phyloP scores from a whole-genome alignment of 768 basidiomycete genomes.

The Hericium rajendrae region DNA sequence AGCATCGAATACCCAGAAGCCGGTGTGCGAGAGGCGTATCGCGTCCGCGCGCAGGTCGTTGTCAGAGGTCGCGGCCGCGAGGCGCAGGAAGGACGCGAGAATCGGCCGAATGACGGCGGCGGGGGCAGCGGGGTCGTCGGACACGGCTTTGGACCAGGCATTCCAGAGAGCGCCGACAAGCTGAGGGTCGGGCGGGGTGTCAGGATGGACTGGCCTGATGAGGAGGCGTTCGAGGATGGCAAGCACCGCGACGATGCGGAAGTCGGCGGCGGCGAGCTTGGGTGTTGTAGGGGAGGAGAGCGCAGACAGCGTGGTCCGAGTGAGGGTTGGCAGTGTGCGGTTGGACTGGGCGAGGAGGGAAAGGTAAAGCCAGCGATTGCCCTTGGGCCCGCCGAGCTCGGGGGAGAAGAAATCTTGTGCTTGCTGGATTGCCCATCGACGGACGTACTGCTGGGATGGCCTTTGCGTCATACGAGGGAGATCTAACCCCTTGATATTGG shows the following conservation, averaged over 20 bases:
- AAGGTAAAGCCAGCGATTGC: constrained; percentile 12
- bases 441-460: constrained; percentile 8
- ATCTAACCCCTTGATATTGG: constrained; percentile 1
- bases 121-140: constrained; percentile 7
- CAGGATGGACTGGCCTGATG: not conserved
- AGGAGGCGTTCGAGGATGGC: constrained; percentile 7
- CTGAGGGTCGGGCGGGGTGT: not conserved
- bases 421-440: constrained; percentile 7
- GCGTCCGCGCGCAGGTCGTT: constrained; percentile 4
- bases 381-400: not conserved
- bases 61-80: constrained; percentile 30
- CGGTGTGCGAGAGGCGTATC: constrained; percentile 11
- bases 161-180: constrained; percentile 26
- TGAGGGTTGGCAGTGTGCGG: not conserved
- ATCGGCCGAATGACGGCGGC: constrained; percentile 23
- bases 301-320: not conserved
- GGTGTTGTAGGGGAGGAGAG: not conserved
- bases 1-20: constrained; percentile 14
- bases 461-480: not conserved
- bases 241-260: constrained; percentile 8
- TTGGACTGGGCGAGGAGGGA: constrained; percentile 10
- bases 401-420: constrained; percentile 8
- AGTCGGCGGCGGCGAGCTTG: constrained; percentile 5
- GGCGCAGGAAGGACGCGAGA: constrained; percentile 34
- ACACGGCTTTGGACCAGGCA: constrained; percentile 25